Evolutionary conservation across 192 early-diverging fungal genomes (phyloP).

Genomic region (Haplosporangium gracile): DNA sequence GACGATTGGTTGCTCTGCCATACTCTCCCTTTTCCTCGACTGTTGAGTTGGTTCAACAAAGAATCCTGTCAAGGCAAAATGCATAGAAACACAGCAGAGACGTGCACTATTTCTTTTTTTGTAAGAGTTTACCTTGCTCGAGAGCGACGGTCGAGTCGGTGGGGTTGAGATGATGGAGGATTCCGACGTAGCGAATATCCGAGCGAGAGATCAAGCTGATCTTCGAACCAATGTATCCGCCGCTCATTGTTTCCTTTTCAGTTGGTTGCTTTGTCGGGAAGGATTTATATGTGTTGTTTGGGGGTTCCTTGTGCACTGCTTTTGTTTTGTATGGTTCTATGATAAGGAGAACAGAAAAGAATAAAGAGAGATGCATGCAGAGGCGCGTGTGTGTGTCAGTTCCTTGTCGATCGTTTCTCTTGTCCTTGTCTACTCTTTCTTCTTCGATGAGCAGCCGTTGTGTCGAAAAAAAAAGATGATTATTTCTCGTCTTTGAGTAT

Average conservation of each 20-base stretch:
- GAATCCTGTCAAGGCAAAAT: background rate
- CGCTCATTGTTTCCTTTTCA: conserved; percentile 42
- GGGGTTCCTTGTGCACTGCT: background rate
- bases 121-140: conserved; percentile 74
- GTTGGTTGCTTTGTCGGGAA: background rate
- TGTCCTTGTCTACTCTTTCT: background rate
- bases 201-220: conserved; percentile 86
- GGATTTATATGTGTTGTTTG: background rate
- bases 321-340: background rate
- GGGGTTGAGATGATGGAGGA: conserved; percentile 89
- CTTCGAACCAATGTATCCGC: conserved; percentile 71
- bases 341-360: background rate
- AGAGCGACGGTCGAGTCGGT: conserved; percentile 91
- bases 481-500: background rate
- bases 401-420: background rate
- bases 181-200: conserved; percentile 93
- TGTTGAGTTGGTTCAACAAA: background rate
- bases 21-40: background rate
- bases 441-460: background rate
- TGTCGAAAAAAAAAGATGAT: background rate
- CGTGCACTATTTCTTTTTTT: background rate
- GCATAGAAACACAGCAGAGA: background rate
- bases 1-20: background rate
- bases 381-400: background rate
- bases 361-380: background rate